Conservation (phyloP, 116 monocot species). For the Phalaenopsis hybrid region DNA sequence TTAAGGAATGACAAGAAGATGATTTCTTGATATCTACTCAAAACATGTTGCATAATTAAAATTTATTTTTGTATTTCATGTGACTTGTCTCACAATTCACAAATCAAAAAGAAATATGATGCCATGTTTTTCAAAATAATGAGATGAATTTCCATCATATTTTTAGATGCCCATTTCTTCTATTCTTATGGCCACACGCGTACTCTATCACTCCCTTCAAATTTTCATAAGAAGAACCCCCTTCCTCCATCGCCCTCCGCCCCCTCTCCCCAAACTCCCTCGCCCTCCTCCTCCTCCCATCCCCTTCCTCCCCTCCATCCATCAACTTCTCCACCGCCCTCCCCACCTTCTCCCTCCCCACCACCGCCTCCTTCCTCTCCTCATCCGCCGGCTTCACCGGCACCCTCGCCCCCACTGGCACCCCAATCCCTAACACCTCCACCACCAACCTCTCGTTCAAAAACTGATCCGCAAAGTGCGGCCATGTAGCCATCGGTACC, state of each 20-base stretch:
- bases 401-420: background rate
- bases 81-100: no score
- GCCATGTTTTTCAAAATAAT: no score
- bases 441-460: slow-evolving; percentile 8
- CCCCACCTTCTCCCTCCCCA: slow-evolving; percentile 1
- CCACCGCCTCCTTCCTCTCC: background rate
- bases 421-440: slow-evolving; percentile 3
- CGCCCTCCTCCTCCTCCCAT: background rate
- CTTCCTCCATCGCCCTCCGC: background rate
- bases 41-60: no score
- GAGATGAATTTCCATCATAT: no score
- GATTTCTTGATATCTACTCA: no score
- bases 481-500: slow-evolving; percentile 11
- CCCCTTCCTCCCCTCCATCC: slow-evolving; percentile 7
- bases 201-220: background rate
- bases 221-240: background rate
- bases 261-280: slow-evolving; percentile 4
- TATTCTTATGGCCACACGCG: background rate
- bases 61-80: no score
- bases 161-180: background rate
- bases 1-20: no score
- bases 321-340: slow-evolving; percentile 3
- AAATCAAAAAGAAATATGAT: no score
- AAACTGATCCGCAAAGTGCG: slow-evolving; percentile 11
- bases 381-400: background rate